phyloP scores from a whole-genome alignment of 306 rosid genomes.

The Fragaria iinumae region DNA sequence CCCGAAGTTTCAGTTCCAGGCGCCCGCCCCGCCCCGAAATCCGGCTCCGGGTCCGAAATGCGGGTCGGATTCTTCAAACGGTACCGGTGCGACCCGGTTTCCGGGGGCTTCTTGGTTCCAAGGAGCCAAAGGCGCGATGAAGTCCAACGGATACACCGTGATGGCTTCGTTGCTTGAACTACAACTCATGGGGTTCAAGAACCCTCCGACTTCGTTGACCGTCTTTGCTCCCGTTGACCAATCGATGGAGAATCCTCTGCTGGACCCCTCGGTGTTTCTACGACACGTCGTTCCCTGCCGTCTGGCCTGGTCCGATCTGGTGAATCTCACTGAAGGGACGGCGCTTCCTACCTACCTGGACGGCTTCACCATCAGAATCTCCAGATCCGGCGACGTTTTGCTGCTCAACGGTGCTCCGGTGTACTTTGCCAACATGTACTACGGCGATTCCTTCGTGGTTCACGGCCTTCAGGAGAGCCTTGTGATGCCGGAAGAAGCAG shows the following conservation, averaged over 20 bases:
- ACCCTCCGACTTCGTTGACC: slow-evolving; percentile 40
- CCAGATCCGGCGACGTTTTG: slow-evolving; percentile 49
- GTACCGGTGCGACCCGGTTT: slow-evolving; percentile 14
- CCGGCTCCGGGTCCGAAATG: slow-evolving; percentile 22
- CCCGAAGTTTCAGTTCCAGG: slow-evolving; percentile 41
- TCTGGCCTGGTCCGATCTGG: slow-evolving; percentile 62
- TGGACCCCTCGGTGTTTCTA: slow-evolving; percentile 49
- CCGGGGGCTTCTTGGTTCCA: slow-evolving; percentile 33
- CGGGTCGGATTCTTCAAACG: slow-evolving; percentile 7
- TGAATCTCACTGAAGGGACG: slow-evolving; percentile 37
- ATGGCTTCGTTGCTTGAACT: slow-evolving; percentile 65
- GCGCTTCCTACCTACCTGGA: slow-evolving; percentile 52
- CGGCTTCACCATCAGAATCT: slow-evolving; percentile 46
- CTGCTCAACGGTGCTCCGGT: slow-evolving; percentile 58
- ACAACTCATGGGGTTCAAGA: slow-evolving; percentile 46
- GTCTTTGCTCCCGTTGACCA: slow-evolving; percentile 72
- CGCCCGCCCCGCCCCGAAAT: background rate
- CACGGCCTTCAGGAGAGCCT: slow-evolving; percentile 67
- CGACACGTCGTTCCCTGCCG: slow-evolving; percentile 75
- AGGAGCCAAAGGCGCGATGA: slow-evolving; percentile 41
- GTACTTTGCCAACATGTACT: slow-evolving; percentile 44
- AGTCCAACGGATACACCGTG: slow-evolving; percentile 43
- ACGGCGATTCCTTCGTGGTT: slow-evolving; percentile 51
- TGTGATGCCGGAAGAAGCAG: slow-evolving; percentile 7
- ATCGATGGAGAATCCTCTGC: slow-evolving; percentile 32